Conservation (phyloP, 805 yeast genomes). For the Danielia oregonensis region DNA sequence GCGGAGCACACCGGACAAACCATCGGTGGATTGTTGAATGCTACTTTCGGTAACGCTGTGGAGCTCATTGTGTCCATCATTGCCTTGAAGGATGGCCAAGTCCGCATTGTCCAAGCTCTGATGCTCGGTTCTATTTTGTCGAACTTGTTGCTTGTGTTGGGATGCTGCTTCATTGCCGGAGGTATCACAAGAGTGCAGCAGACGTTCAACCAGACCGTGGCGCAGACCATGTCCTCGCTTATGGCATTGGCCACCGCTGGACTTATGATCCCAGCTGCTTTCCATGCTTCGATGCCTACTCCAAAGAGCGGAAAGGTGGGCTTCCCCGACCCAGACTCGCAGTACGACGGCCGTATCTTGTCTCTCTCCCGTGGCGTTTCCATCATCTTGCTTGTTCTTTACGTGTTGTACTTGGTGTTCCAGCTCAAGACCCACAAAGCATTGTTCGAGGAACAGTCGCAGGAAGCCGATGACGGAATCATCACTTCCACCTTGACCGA, state of each 20-base stretch:
- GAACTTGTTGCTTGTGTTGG: conserved; percentile 82
- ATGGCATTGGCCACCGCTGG: conserved; percentile 90
- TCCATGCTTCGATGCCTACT: conserved; percentile 71
- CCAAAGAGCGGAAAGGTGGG: conserved; percentile 30
- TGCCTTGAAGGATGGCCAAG: conserved; percentile 81
- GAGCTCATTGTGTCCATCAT: conserved; percentile 92
- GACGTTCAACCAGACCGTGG: conserved; percentile 90
- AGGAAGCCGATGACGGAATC: conserved; percentile 39
- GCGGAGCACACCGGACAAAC: conserved; percentile 88
- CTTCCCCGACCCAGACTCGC: conserved; percentile 36
- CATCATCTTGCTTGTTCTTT: conserved; percentile 69
- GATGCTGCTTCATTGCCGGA: conserved; percentile 93
- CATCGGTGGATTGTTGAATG: conserved; percentile 89
- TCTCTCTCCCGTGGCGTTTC: conserved; percentile 84
- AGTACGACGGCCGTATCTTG: conserved; percentile 50
- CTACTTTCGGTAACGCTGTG: conserved; percentile 97
- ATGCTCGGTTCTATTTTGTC: conserved; percentile 94
- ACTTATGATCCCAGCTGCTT: conserved; percentile 91
- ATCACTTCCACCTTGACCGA: conserved; percentile 26
- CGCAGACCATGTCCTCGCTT: conserved; percentile 94
- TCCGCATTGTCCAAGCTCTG: conserved; percentile 93
- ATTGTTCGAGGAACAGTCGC: conserved; percentile 59
- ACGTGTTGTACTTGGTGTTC: conserved; percentile 75
- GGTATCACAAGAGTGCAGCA: conserved; percentile 86
- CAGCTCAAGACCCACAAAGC: conserved; percentile 83